Conservation (phyloP, 1,139 yeast genomes). For the Debaryomycetaceae sp. region DNA sequence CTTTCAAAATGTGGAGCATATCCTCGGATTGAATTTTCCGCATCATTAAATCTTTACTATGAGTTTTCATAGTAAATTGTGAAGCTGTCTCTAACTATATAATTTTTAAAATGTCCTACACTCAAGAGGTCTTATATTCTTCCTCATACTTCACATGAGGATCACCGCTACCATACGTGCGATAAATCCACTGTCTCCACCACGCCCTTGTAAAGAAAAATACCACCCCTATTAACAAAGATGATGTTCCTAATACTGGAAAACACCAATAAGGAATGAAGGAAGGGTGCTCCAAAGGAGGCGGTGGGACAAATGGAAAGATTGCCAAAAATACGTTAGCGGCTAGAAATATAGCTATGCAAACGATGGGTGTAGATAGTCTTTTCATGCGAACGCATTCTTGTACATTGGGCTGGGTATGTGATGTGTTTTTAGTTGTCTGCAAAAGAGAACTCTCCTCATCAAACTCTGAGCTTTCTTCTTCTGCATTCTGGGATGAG, state of each 20-base stretch:
- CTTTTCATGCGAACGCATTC: constrained; percentile 3
- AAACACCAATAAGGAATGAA: constrained; percentile 54
- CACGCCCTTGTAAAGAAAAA: constrained; percentile 22
- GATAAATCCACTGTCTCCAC: constrained; percentile 4
- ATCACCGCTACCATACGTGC: constrained; percentile 6
- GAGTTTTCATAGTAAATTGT: not conserved
- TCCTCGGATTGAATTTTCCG: not conserved
- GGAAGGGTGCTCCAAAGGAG: constrained; percentile 13
- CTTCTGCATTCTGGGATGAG: not conserved
- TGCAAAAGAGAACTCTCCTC: not conserved
- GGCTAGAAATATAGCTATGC: constrained; percentile 36
- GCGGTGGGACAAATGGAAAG: constrained; percentile 59
- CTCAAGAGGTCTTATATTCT: constrained; percentile 4
- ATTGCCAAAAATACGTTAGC: constrained; percentile 53
- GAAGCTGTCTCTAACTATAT: no score
- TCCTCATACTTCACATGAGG: constrained; percentile 14
- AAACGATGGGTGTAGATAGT: constrained; percentile 26
- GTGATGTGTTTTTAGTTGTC: not conserved
- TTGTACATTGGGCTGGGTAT: not conserved
- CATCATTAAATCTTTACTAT: not conserved
- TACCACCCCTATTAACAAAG: constrained; percentile 42
- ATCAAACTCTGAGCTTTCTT: not conserved
- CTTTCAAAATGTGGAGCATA: not conserved
- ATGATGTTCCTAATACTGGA: constrained; percentile 51
- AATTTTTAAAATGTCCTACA: not conserved